These are phyloP conservation scores for Vickermania spadyakhi DNA, from an alignment of 208 protist genomes.

Conservation along the genomic window DNA sequence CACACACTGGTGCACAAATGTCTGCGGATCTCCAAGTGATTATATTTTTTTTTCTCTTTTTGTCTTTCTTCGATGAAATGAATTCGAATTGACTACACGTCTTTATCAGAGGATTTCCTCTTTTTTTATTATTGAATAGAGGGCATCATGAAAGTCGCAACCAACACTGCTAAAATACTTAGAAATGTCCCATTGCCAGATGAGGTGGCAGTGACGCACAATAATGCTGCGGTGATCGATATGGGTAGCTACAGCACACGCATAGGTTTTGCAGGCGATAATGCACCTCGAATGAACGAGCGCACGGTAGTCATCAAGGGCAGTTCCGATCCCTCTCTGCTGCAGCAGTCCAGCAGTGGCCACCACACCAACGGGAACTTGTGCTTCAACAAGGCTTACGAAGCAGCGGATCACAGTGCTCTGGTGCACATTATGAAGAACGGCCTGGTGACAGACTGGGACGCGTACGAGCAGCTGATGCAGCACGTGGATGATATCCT, in stretches of 20 bases:
- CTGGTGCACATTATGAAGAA: slow-evolving; percentile 40
- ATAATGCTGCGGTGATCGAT: slow-evolving; percentile 77
- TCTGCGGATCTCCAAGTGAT: neutral
- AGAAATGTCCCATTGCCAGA: slow-evolving; percentile 82
- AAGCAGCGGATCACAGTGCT: slow-evolving; percentile 11
- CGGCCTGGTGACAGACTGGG: slow-evolving; percentile 74
- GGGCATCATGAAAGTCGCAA: slow-evolving; percentile 63
- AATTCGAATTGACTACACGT: neutral
- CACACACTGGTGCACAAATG: too few relatives aligned
- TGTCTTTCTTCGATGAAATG: neutral
- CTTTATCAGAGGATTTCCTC: slow-evolving; percentile 2
- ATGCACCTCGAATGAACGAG: slow-evolving; percentile 63
- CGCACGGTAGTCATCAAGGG: slow-evolving; percentile 49
- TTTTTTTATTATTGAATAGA: slow-evolving; percentile 9
- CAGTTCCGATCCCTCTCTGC: neutral
- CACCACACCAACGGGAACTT: slow-evolving; percentile 7
- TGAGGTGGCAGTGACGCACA: slow-evolving; percentile 67
- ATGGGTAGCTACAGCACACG: slow-evolving; percentile 78
- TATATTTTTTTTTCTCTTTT: slow-evolving; percentile 9
- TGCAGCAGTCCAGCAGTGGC: slow-evolving; percentile 3
- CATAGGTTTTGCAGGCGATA: slow-evolving; percentile 81
- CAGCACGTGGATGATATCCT: slow-evolving; percentile 62
- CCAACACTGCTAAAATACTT: slow-evolving; percentile 81
- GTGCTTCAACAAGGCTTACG: slow-evolving; percentile 44
- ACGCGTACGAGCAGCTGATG: slow-evolving; percentile 78